Evolutionary conservation across 179 eudicot genomes (phyloP).

Genomic region (Drosera spatulata): DNA sequence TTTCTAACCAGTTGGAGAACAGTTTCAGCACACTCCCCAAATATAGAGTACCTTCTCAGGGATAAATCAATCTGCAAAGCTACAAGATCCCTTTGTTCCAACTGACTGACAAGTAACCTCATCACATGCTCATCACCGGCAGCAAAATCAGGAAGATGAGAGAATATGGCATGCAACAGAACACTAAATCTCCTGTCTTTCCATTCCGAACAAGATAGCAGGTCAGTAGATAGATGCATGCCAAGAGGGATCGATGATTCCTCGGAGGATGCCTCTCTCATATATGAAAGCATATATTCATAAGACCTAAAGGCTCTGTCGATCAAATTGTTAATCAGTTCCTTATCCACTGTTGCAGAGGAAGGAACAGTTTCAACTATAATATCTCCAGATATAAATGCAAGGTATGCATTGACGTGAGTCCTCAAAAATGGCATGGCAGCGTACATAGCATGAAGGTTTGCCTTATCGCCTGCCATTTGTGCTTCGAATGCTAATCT

Average conservation of each 20-base stretch:
- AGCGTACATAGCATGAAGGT: constrained; percentile 5
- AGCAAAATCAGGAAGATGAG: constrained; percentile 23
- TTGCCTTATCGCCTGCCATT: constrained; percentile 10
- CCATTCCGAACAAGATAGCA: constrained; percentile 21
- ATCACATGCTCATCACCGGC: constrained; percentile 19
- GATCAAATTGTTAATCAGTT: constrained; percentile 12
- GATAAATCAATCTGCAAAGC: constrained; percentile 21
- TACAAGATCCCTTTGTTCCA: constrained; percentile 21
- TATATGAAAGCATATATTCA: constrained; percentile 10
- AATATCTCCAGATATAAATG: constrained; percentile 9
- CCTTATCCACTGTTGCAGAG: constrained; percentile 10
- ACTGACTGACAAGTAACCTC: constrained; percentile 18
- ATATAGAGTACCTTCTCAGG: constrained; percentile 22
- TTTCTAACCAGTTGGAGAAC: constrained; percentile 14
- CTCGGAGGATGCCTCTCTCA: constrained; percentile 7
- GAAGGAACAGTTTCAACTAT: constrained; percentile 4
- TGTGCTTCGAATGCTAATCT: constrained; percentile 30
- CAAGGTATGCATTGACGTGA: constrained; percentile 21
- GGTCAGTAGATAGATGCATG: constrained; percentile 17
- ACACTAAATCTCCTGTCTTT: constrained; percentile 8
- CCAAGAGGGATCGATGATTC: constrained; percentile 6
- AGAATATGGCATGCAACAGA: constrained; percentile 17
- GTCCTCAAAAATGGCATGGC: constrained; percentile 19
- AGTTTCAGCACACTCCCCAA: constrained; percentile 19
- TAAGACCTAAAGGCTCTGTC: constrained; percentile 25